A percentile compares a stretch with the other conserved stretches of the same genome.
These are phyloP conservation scores for Alternaria ethzedia DNA, from an alignment of 2,329 filamentous ascomycete genomes.

Conservation along the genomic window DNA sequence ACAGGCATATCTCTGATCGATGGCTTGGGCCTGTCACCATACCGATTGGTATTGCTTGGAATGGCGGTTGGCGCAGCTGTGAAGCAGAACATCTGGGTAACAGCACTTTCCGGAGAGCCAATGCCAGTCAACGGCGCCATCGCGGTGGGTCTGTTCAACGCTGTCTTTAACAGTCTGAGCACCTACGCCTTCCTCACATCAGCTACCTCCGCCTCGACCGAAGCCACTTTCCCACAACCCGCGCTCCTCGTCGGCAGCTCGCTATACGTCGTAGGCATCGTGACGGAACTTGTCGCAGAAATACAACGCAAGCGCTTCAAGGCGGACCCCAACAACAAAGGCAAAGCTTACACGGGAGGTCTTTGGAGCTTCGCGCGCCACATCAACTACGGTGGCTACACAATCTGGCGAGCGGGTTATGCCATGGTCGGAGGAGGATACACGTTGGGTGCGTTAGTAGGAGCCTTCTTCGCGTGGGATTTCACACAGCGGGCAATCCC, in stretches of 20 bases:
- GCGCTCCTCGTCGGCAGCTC: conserved; percentile 56
- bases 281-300: conserved; percentile 63
- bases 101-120: conserved; percentile 56
- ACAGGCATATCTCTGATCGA: conserved; percentile 51
- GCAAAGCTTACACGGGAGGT: conserved; percentile 59
- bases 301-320: conserved; percentile 63
- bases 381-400: conserved; percentile 63
- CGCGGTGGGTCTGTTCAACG: conserved; percentile 60
- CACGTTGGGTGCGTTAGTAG: conserved; percentile 51
- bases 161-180: conserved; percentile 61
- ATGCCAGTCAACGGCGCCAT: conserved; percentile 55
- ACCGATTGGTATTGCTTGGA: conserved; percentile 58
- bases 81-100: conserved; percentile 65
- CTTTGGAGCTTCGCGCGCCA: conserved; percentile 59
- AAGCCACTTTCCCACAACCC: conserved; percentile 49
- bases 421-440: conserved; percentile 58
- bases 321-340: conserved; percentile 57
- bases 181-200: conserved; percentile 61
- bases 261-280: conserved; percentile 60
- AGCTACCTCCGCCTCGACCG: conserved; percentile 55
- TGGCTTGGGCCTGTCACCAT: conserved; percentile 57
- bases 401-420: conserved; percentile 59
- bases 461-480: conserved; percentile 53
- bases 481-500: conserved; percentile 56
- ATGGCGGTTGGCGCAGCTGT: conserved; percentile 60